Evolutionary conservation across 129 eudicot genomes (phyloP), one percentile per base, ranked within the genome.

Genomic region (Escallonia rubra): DNA sequence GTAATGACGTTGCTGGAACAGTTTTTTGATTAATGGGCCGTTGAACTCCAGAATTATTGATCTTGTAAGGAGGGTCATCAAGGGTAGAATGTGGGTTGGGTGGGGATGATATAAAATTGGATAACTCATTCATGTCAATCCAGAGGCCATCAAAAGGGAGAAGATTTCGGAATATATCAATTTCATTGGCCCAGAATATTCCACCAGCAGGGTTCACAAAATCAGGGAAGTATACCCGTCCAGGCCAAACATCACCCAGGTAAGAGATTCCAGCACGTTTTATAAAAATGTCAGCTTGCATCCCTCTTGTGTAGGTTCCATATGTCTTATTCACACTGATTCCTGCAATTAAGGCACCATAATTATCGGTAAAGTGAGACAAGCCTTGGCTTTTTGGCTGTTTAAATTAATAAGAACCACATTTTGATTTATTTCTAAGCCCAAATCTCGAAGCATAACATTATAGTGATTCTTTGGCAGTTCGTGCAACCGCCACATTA

Each of bases 81-180:
- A 90, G 78, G 45, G 73, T 68, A 59, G 98, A 92, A 23, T 23
- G 34, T 8, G 91, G 89, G 34, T 46, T 51, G 43, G 89, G 76
- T 7, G 84, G 60, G n/a, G 96, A 86, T 4, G 91, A n/a, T 4
- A 49, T 82, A 76, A 86, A 88, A 76, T 92, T 92, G 14, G 98
- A 80, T 63, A 78, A 16, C 66, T 92, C 98, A 56, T 92, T 92
- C 98, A 92, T 92, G 80, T 92, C 98, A 57, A 88, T 57, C 98
- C 98, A 92, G 49, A 92, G 64, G 38, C 97, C 97, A 74, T 91
- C 94, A 46, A 83, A 58, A 4, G 88, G 89, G 64, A 88, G 78
- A 65, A 81, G 68, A 61, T 76, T 59, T 1, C 68, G 82, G 53
- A 92, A 92, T 40, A 76, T 63, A 49, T 80, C 69, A 65, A 92